Conservation (phyloP, 306 rosid species). For the Dalbergia oliveri region DNA sequence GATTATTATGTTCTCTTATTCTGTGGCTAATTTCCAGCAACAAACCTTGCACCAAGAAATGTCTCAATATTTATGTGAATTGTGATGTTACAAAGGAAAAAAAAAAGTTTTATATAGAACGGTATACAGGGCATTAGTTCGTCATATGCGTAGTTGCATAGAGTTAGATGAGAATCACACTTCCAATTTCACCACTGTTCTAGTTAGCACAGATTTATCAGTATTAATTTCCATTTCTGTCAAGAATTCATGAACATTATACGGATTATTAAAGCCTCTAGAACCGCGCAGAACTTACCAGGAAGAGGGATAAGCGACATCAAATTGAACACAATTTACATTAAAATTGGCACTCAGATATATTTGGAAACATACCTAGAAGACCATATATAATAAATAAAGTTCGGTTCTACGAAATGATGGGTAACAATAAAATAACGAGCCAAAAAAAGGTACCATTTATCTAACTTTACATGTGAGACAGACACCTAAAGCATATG, state of each 20-base stretch:
- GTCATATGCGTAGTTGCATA: no score
- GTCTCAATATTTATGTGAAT: no score
- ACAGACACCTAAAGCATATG: neutral
- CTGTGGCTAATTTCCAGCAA: no score
- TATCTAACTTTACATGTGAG: neutral
- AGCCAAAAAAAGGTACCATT: neutral
- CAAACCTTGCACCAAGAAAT: no score
- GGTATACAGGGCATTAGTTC: no score
- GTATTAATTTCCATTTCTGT: neutral
- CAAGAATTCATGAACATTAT: neutral
- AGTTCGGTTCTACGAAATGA: neutral
- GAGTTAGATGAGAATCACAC: no score
- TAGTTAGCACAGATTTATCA: neutral
- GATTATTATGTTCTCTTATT: no score
- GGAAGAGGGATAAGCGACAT: neutral
- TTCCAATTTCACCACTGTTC: no score
- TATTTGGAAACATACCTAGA: neutral
- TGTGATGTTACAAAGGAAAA: no score
- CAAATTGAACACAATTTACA: neutral
- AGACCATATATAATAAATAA: neutral
- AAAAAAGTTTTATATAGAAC: no score
- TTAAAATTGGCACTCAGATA: conserved; percentile 1
- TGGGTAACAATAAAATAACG: neutral
- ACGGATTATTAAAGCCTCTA: neutral
- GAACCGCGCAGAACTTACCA: neutral